A percentile compares a stretch with the other conserved stretches of the same genome.
Conservation (phyloP, 257 asterid genomes). For the Solanum dulcamara region DNA sequence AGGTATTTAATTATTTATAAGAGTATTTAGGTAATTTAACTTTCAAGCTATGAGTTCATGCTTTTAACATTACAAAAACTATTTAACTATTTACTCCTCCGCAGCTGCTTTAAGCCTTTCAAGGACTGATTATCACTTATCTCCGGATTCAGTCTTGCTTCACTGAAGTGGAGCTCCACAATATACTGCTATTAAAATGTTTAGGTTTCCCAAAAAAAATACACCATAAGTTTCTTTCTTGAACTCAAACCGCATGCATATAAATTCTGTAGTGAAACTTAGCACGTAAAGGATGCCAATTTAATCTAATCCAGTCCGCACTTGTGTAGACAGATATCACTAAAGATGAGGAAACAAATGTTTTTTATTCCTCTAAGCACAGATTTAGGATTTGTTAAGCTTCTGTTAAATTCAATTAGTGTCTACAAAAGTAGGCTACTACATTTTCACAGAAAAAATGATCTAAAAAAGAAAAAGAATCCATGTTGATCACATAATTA, state of each 20-base stretch:
- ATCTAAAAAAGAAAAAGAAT: neutral
- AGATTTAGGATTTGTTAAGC: neutral
- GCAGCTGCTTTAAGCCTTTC: neutral
- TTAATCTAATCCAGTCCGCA: neutral
- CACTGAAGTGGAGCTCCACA: neutral
- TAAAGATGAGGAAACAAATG: neutral
- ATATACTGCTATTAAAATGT: neutral
- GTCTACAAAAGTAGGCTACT: constrained; percentile 1
- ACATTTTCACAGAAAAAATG: neutral
- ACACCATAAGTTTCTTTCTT: neutral
- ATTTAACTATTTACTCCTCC: neutral
- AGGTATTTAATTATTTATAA: neutral
- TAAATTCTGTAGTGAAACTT: neutral
- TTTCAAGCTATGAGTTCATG: neutral
- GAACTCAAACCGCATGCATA: neutral
- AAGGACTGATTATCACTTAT: neutral
- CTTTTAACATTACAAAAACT: neutral
- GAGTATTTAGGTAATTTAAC: neutral
- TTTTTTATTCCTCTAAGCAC: neutral
- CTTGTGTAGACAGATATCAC: neutral
- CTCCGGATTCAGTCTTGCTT: neutral
- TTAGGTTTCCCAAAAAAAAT: neutral
- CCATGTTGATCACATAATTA: neutral
- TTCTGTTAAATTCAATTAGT: neutral
- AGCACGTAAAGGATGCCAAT: neutral